phyloP scores from a whole-genome alignment of 768 basidiomycete species.

The Mycena crocata region DNA sequence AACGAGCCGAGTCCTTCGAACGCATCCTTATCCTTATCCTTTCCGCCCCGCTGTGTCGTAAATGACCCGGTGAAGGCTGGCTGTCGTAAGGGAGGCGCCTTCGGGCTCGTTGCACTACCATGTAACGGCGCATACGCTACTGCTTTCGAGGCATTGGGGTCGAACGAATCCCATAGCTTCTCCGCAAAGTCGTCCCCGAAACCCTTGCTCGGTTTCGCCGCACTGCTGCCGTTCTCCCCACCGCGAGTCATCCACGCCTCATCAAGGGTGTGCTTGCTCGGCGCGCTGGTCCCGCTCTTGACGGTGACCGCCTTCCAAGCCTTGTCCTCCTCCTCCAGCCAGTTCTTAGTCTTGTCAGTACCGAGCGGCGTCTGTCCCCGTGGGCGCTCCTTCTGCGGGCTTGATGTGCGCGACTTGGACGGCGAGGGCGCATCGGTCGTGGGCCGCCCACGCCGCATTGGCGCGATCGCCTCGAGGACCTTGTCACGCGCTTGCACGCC shows the following conservation, averaged over 20 bases:
- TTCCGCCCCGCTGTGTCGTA: constrained; percentile 15
- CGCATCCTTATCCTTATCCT: constrained; percentile 69
- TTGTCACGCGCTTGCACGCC: constrained; percentile 80
- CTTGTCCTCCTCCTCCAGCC: constrained; percentile 58
- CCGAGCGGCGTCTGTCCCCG: constrained; percentile 23
- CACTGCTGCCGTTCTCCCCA: constrained; percentile 33
- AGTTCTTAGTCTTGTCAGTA: constrained; percentile 40
- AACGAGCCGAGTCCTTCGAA: constrained; percentile 79
- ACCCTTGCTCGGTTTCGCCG: constrained; percentile 45
- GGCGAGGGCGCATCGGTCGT: constrained; percentile 35
- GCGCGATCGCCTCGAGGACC: constrained; percentile 82
- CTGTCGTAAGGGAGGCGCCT: constrained; percentile 38
- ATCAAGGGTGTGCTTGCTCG: constrained; percentile 33
- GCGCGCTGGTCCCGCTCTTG: constrained; percentile 39
- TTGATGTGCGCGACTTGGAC: constrained; percentile 47
- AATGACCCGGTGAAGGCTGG: constrained; percentile 44
- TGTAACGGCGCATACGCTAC: constrained; percentile 21
- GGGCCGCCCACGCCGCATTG: constrained; percentile 81
- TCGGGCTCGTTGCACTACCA: constrained; percentile 35
- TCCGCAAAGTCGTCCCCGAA: constrained; percentile 80
- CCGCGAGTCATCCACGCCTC: constrained; percentile 56
- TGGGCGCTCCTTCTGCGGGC: constrained; percentile 46
- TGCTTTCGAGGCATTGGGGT: constrained; percentile 36
- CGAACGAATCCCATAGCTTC: constrained; percentile 66
- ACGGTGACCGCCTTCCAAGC: constrained; percentile 58